Evolutionary conservation across 1,284 basidiomycete genomes (phyloP).

Genomic region (Apiotrichum sp.): DNA sequence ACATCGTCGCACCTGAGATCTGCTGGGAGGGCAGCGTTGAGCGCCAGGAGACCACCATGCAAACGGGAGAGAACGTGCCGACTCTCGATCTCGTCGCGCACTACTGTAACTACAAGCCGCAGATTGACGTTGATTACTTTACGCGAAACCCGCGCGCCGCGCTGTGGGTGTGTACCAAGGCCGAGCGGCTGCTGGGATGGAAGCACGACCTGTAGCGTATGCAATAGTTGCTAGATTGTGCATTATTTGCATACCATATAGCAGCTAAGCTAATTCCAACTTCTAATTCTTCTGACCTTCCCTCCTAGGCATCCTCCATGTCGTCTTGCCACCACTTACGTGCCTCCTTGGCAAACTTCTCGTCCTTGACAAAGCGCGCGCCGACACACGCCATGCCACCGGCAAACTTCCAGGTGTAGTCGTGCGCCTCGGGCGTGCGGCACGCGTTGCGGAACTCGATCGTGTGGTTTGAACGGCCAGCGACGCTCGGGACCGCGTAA

Average conservation of each 20-base stretch:
- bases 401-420: slow-evolving; percentile 31
- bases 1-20: slow-evolving; percentile 34
- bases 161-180: slow-evolving; percentile 41
- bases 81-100: slow-evolving; percentile 21
- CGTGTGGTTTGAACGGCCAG: slow-evolving; percentile 26
- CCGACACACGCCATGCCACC: slow-evolving; percentile 39
- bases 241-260: too few relatives aligned
- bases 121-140: slow-evolving; percentile 24
- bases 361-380: slow-evolving; percentile 38
- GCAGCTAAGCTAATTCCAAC: too few relatives aligned
- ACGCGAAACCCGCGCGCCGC: slow-evolving; percentile 19
- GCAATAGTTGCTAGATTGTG: not conserved
- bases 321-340: slow-evolving; percentile 25
- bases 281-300: too few relatives aligned
- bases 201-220: slow-evolving; percentile 25
- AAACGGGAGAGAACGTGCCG: slow-evolving; percentile 15
- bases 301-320: slow-evolving; percentile 4
- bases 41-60: slow-evolving; percentile 6
- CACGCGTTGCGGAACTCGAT: slow-evolving; percentile 21
- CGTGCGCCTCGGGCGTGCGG: slow-evolving; percentile 23
- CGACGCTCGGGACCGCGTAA: slow-evolving; percentile 16
- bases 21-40: slow-evolving; percentile 22
- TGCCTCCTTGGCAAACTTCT: slow-evolving; percentile 31
- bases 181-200: slow-evolving; percentile 44
- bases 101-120: slow-evolving; percentile 15